Percentiles rank a stretch among this genome's conserved stretches.
Conservation (phyloP, 2,329 filamentous ascomycete genomes). For the Zalaria obscura region DNA sequence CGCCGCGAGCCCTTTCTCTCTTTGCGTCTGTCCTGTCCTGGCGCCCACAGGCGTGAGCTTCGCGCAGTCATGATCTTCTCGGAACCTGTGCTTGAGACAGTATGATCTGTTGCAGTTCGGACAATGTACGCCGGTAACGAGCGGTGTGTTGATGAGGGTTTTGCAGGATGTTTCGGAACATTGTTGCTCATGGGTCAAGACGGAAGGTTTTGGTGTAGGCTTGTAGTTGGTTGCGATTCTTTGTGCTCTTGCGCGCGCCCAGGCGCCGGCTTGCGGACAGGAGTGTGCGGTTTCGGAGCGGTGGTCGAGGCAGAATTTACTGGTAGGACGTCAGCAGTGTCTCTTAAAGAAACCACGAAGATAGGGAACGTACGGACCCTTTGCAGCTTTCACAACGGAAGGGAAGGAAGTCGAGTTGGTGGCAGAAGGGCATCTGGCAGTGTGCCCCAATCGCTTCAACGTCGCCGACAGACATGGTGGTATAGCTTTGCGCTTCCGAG, state of each 20-base stretch:
- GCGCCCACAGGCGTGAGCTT: constrained; percentile 53
- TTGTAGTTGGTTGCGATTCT: constrained; percentile 15
- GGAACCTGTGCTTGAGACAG: constrained; percentile 63
- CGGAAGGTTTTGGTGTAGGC: constrained; percentile 34
- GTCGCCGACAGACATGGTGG: constrained; percentile 63
- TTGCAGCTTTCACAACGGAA: constrained; percentile 85
- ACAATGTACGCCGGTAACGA: constrained; percentile 58
- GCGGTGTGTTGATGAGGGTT: constrained; percentile 53
- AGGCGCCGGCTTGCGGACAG: constrained; percentile 46
- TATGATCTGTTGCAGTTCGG: constrained; percentile 56
- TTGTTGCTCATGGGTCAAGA: constrained; percentile 50
- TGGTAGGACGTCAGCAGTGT: constrained; percentile 5
- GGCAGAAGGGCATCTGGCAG: constrained; percentile 84
- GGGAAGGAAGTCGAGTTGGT: constrained; percentile 89
- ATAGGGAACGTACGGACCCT: constrained; percentile 22
- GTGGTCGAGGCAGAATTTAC: constrained; percentile 76
- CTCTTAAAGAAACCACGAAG: background rate
- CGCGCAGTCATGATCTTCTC: constrained; percentile 71
- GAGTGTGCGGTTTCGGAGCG: constrained; percentile 72
- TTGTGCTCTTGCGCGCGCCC: constrained; percentile 37
- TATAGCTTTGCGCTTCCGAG: constrained; percentile 37
- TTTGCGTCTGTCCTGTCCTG: constrained; percentile 29
- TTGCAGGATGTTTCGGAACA: constrained; percentile 55
- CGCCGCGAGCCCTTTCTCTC: constrained; percentile 57
- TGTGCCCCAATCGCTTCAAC: constrained; percentile 77